Base-by-base conservation (phyloP, 495 filamentous ascomycete species). In the Annulohypoxylon maeteangense region DNA sequence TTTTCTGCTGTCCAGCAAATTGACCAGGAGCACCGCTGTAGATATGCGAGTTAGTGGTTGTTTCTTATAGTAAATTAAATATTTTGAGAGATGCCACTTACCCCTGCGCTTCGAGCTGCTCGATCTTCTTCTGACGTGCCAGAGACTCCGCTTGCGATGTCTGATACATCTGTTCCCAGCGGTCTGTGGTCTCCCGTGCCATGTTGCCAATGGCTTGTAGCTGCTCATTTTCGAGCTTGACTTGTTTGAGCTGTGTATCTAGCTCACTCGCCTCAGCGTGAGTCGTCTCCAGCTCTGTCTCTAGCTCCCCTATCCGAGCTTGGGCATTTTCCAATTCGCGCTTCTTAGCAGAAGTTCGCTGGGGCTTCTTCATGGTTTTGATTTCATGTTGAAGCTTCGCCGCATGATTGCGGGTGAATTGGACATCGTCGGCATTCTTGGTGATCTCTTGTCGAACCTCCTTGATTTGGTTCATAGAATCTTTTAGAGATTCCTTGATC, bases 331-430 rank as follows among this genome's bases (percentile, higher is more conserved):
- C 47, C 4, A 63, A 2, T 4, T 54, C 61, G 2, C 8, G 38
- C 7, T 12, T 31, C 3, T 31, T 54, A 7, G 20, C 12, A 11
- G 45, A 23, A 1, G 31, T 27, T 7, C 60, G 60, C 6, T 12
- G 11, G n/a, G 47, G 47, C 32, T 63, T 63, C 14, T 4, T 16
- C 0, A 63, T 11, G 3, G 4, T 63, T 0, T 48, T 42, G 0
- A 63, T 0, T 10, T 54, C 61, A 34, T 45, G 45, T 22, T 63
- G 61, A 2, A 63, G 7, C 10, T 22, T 22, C 22, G 61, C 61
- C 4, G 36, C 18, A 14, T 62, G 60, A 0, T 12, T 27, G 4
- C 32, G 31, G 4, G 11, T 12, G 14, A 34, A 62, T 3, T 18
- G n/a, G n/a, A n/a, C 7, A 0, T 42, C 1, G 2, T 53, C 47